Evolutionary conservation across 116 monocot species (phyloP).

Genomic region (Phalaenopsis hybrid): DNA sequence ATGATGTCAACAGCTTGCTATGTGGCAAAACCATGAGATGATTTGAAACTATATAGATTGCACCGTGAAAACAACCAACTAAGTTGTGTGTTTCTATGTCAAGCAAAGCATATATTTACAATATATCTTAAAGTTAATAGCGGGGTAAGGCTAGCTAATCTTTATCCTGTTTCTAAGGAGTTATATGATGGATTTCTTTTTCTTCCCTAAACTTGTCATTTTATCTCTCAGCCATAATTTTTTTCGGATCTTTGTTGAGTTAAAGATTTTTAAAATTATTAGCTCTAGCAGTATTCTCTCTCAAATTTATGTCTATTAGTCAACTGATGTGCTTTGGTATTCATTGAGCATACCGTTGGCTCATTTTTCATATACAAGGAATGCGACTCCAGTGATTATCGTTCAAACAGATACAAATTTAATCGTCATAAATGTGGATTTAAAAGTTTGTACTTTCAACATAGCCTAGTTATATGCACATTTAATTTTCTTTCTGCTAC

Average conservation of each 20-base stretch:
- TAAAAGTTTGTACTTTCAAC: background rate
- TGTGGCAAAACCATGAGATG: background rate
- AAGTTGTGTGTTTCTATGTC: background rate
- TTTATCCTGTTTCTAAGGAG: no score
- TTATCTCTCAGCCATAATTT: background rate
- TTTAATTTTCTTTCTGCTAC: no score
- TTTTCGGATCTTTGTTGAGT: background rate
- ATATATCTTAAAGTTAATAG: background rate
- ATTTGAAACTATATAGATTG: background rate
- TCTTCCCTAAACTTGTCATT: background rate
- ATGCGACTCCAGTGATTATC: background rate
- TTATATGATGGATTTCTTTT: no score
- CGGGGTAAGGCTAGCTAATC: no score
- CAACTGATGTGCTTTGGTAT: background rate
- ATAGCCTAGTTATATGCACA: background rate
- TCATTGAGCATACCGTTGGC: background rate
- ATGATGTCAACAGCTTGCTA: background rate
- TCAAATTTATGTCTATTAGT: background rate
- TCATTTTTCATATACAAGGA: background rate
- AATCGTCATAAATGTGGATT: background rate
- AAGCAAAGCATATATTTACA: background rate
- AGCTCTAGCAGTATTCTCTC: background rate
- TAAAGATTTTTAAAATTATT: background rate
- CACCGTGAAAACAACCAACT: background rate
- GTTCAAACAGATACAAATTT: background rate